phyloP scores from a whole-genome alignment of 495 filamentous ascomycete species.

The Collariella sp. region DNA sequence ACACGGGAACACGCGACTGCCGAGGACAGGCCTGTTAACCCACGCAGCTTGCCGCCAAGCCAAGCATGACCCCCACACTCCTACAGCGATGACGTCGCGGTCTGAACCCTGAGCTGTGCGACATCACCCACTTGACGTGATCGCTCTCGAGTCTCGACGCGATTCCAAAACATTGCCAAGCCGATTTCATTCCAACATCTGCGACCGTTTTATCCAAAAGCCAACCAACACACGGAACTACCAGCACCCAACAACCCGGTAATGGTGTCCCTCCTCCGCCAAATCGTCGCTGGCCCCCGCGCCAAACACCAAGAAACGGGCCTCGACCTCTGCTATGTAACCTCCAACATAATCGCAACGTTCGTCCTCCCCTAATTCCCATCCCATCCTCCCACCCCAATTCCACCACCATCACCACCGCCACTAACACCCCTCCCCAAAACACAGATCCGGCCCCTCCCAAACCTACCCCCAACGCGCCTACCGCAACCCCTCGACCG shows the following conservation, averaged over 20 bases:
- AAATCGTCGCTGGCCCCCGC: conserved; percentile 66
- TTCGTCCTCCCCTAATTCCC: conserved; percentile 22
- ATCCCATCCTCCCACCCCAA: not conserved
- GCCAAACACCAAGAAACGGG: conserved; percentile 74
- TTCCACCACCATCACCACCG: not conserved
- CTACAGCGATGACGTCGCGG: conserved; percentile 2
- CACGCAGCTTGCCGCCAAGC: not conserved
- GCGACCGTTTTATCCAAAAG: not conserved
- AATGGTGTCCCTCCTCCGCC: conserved; percentile 48
- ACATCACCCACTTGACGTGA: too few relatives aligned
- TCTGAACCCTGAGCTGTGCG: too few relatives aligned
- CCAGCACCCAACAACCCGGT: not conserved
- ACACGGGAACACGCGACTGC: too few relatives aligned
- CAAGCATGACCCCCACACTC: too few relatives aligned
- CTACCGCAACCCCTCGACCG: conserved; percentile 88
- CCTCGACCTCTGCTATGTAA: conserved; percentile 93
- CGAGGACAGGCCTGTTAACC: too few relatives aligned
- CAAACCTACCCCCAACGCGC: conserved; percentile 79
- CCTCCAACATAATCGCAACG: conserved; percentile 61
- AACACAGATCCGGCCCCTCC: conserved; percentile 64
- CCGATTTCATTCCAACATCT: not conserved
- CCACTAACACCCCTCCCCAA: not conserved
- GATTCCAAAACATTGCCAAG: too few relatives aligned
- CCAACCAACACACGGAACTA: not conserved
- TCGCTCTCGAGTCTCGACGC: too few relatives aligned